A percentile compares a stretch with the other conserved stretches of the same genome.
These are phyloP conservation scores for Podaxis rugospora DNA, from an alignment of 768 basidiomycete genomes.

Conservation along the genomic window DNA sequence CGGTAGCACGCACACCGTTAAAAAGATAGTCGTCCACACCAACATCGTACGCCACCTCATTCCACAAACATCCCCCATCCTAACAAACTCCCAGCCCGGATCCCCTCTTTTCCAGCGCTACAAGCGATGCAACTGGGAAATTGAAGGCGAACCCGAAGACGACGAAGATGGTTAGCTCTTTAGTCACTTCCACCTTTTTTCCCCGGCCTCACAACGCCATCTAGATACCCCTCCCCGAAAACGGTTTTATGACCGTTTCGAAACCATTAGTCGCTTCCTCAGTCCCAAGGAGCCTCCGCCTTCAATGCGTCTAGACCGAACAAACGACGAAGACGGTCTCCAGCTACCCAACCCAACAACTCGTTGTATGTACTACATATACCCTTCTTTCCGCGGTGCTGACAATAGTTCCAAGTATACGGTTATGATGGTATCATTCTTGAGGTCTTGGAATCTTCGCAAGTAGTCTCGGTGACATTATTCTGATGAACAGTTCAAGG, in stretches of 20 bases:
- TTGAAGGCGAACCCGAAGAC: conserved; percentile 75
- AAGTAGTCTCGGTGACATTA: conserved; percentile 69
- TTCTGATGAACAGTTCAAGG: conserved; percentile 34
- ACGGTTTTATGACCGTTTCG: conserved; percentile 73
- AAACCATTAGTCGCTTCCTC: conserved; percentile 74
- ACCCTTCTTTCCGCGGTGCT: not conserved
- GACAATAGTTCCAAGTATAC: conserved; percentile 38
- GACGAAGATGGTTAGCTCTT: conserved; percentile 66
- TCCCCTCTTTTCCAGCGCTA: conserved; percentile 87
- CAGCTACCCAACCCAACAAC: conserved; percentile 66
- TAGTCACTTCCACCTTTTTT: not conserved
- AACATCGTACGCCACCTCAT: conserved; percentile 60
- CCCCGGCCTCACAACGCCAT: conserved; percentile 1
- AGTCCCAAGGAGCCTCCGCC: conserved; percentile 70
- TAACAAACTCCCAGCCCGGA: conserved; percentile 55
- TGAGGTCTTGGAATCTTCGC: conserved; percentile 74
- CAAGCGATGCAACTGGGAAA: conserved; percentile 88
- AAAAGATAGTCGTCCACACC: conserved; percentile 84
- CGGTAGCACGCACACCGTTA: conserved; percentile 63
- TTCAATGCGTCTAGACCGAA: conserved; percentile 77
- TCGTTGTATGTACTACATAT: conserved; percentile 42
- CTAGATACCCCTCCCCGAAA: conserved; percentile 73
- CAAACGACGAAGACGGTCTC: conserved; percentile 69
- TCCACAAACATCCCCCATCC: not conserved
- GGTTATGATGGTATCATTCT: conserved; percentile 81